phyloP scores from a whole-genome alignment of 2,329 filamentous ascomycete genomes.

The Plenodomus lindquistii region DNA sequence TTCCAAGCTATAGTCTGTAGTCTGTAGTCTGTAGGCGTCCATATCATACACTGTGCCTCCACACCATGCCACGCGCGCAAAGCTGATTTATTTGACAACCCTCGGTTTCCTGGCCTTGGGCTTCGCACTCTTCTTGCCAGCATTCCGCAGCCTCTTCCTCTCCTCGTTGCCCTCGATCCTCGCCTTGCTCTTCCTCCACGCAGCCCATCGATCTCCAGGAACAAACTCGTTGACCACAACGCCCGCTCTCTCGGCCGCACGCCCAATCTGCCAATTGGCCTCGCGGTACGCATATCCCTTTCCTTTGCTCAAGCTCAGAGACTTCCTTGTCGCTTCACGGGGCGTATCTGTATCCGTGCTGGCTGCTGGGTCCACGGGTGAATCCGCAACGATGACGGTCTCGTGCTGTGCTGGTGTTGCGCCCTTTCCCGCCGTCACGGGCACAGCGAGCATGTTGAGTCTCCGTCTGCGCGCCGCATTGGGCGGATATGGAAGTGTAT shows the following conservation, averaged over 20 bases:
- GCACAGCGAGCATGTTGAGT: conserved; percentile 70
- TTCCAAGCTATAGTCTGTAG: conserved; percentile 25
- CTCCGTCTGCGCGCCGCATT: conserved; percentile 75
- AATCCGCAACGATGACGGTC: conserved; percentile 25
- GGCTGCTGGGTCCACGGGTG: conserved; percentile 12
- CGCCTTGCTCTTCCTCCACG: conserved; percentile 64
- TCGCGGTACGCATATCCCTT: conserved; percentile 67
- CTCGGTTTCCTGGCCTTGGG: conserved; percentile 33
- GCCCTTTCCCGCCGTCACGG: neutral
- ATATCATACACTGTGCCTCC: neutral
- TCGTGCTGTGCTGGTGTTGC: conserved; percentile 16
- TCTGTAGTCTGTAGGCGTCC: neutral
- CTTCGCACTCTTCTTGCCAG: conserved; percentile 41
- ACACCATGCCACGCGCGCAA: too few relatives aligned
- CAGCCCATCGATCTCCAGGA: conserved; percentile 63
- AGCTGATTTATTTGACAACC: conserved; percentile 4
- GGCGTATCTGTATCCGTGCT: conserved; percentile 28
- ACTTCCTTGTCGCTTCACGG: conserved; percentile 39
- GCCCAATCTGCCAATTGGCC: conserved; percentile 70
- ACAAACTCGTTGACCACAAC: conserved; percentile 61
- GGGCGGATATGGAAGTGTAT: conserved; percentile 74
- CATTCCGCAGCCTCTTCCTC: conserved; percentile 59
- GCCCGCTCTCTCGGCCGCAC: conserved; percentile 63
- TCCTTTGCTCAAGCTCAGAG: conserved; percentile 32
- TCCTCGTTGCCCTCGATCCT: conserved; percentile 58